Percentiles rank a stretch among this genome's conserved stretches.
Conservation (phyloP, 345 rosid genomes). For the Lepidium sativum region DNA sequence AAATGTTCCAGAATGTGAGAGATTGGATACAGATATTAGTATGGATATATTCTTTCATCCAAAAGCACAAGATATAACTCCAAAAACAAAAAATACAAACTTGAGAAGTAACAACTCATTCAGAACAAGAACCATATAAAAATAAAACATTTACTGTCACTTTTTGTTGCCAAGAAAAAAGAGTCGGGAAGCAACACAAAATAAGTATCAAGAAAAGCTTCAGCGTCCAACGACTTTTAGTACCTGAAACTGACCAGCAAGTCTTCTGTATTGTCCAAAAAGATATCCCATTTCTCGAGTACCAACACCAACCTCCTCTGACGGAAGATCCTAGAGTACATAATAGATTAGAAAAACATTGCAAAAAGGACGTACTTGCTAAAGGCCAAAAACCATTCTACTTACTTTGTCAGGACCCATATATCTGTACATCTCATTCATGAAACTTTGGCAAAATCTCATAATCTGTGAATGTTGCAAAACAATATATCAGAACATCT, state of each 20-base stretch:
- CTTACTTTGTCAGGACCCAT: conserved; percentile 89
- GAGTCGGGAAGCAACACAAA: neutral
- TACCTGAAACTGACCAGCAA: conserved; percentile 98
- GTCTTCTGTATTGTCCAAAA: conserved; percentile 90
- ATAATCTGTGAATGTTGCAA: conserved; percentile 58
- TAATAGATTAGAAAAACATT: neutral
- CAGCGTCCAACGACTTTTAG: conserved; percentile 10
- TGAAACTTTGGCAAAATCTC: conserved; percentile 99
- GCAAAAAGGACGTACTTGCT: conserved; percentile 1
- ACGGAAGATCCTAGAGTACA: conserved; percentile 71
- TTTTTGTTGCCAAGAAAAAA: neutral
- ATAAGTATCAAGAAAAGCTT: neutral
- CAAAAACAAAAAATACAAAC: neutral
- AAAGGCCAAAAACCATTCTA: neutral
- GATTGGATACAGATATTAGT: neutral
- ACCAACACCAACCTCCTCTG: conserved; percentile 99
- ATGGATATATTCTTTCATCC: neutral
- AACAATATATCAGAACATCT: conserved; percentile 13
- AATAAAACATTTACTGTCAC: neutral
- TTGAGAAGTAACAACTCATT: neutral
- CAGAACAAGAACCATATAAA: neutral
- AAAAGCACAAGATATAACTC: neutral
- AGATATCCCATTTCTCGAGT: conserved; percentile 98
- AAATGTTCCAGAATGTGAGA: neutral
- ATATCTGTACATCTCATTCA: conserved; percentile 87